These are phyloP conservation scores for Grifola frondosa DNA, from an alignment of 1,284 basidiomycete species.

Conservation along the genomic window DNA sequence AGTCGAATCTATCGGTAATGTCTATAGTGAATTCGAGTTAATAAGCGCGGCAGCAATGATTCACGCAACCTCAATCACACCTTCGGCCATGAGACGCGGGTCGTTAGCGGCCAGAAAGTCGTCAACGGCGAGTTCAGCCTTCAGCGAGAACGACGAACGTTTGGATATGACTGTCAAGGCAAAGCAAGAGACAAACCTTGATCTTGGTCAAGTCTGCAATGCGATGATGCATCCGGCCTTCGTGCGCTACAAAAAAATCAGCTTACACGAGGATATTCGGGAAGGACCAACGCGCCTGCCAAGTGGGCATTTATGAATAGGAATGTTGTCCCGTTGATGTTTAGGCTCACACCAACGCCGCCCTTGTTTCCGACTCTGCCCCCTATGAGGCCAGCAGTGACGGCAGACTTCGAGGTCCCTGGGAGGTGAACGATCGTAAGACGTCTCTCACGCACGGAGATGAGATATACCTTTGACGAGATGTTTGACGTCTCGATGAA, in stretches of 20 bases:
- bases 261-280: neutral
- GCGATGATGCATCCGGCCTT: constrained; percentile 65
- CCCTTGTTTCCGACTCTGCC: constrained; percentile 87
- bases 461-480: constrained; percentile 51
- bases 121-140: constrained; percentile 66
- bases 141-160: neutral
- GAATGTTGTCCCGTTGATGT: constrained; percentile 71
- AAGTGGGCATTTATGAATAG: constrained; percentile 87
- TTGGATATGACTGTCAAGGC: constrained; percentile 3
- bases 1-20: constrained; percentile 81
- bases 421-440: neutral
- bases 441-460: neutral
- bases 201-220: constrained; percentile 75
- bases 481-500: constrained; percentile 63
- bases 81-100: constrained; percentile 64
- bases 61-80: constrained; percentile 31
- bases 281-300: constrained; percentile 53
- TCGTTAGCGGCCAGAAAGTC: constrained; percentile 65
- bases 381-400: constrained; percentile 84
- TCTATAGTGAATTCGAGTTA: constrained; percentile 46
- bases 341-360: constrained; percentile 80
- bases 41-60: neutral
- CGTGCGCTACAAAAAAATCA: constrained; percentile 57
- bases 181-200: constrained; percentile 45
- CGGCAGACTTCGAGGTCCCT: constrained; percentile 71